Evolutionary conservation across 106 monocot species (phyloP).

Genomic region (Hemerocallis citrina): DNA sequence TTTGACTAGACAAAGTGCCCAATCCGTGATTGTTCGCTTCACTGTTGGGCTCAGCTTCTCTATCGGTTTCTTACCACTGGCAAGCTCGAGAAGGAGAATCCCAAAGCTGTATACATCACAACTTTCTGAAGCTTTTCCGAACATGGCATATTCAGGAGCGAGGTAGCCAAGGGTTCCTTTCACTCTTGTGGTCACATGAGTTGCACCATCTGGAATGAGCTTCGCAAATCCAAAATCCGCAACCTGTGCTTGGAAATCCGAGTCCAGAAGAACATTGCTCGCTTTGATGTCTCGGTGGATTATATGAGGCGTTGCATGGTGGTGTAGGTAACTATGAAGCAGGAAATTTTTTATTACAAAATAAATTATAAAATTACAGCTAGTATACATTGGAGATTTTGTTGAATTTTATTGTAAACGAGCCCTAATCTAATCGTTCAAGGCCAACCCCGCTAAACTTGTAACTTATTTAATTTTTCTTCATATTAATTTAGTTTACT

Average conservation of each 20-base stretch:
- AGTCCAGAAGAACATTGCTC: conserved; percentile 13
- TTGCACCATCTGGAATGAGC: conserved; percentile 14
- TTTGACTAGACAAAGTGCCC: conserved; percentile 8
- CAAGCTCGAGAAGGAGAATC: conserved; percentile 12
- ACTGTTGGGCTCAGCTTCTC: conserved; percentile 4
- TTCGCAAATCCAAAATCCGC: conserved; percentile 15
- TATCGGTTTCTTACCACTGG: conserved; percentile 8
- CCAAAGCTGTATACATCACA: conserved; percentile 15
- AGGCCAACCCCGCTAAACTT: too few relatives aligned
- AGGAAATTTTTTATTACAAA: neutral
- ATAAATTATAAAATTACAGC: too few relatives aligned
- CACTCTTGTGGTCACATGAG: conserved; percentile 2
- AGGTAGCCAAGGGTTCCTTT: conserved; percentile 15
- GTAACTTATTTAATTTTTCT: too few relatives aligned
- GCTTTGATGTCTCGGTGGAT: conserved; percentile 17
- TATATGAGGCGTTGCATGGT: conserved; percentile 9
- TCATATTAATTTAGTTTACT: too few relatives aligned
- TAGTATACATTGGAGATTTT: too few relatives aligned
- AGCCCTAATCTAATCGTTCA: too few relatives aligned
- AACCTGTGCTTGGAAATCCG: conserved; percentile 11
- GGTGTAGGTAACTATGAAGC: conserved; percentile 5
- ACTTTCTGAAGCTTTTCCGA: conserved; percentile 12
- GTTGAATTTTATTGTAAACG: too few relatives aligned
- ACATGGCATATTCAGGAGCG: conserved; percentile 7
- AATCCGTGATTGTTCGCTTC: conserved; percentile 4